Evolutionary conservation across 1,284 basidiomycete species (phyloP).

Genomic region (Exobasidium cylindrosporum): DNA sequence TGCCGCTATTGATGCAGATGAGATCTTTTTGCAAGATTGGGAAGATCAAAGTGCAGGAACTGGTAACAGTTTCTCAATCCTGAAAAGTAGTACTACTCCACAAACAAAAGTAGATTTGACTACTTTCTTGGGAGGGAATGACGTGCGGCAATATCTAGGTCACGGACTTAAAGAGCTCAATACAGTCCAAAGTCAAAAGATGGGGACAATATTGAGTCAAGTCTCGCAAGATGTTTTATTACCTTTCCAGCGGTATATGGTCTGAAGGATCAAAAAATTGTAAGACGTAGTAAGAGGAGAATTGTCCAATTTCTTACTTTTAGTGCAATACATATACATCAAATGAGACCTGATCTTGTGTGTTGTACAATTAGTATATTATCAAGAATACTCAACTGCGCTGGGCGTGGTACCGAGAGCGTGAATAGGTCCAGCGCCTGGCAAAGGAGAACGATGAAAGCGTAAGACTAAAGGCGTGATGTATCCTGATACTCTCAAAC

Average conservation of each 20-base stretch:
- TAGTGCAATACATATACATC: too few relatives aligned
- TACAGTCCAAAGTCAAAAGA: neutral
- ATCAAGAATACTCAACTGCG: neutral
- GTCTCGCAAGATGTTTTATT: neutral
- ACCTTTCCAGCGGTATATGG: slow-evolving; percentile 1
- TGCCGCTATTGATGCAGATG: slow-evolving; percentile 57
- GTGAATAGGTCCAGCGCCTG: slow-evolving; percentile 5
- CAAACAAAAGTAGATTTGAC: neutral
- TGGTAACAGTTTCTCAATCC: neutral
- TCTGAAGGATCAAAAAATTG: too few relatives aligned
- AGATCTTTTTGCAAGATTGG: slow-evolving; percentile 74
- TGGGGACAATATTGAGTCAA: neutral
- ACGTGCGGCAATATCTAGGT: slow-evolving; percentile 4
- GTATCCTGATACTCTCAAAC: neutral
- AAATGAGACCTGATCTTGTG: neutral
- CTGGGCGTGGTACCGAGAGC: neutral
- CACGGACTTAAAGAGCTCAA: slow-evolving; percentile 2
- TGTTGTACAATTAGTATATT: neutral
- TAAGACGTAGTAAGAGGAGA: too few relatives aligned
- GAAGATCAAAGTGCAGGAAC: slow-evolving; percentile 62
- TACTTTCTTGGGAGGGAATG: neutral
- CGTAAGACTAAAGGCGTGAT: neutral
- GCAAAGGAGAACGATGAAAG: neutral
- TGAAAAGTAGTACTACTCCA: neutral
- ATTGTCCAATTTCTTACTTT: too few relatives aligned